A percentile compares a stretch with the other conserved stretches of the same genome.
These are phyloP conservation scores for Evernia prunastri DNA, from an alignment of 495 filamentous ascomycete genomes.

Conservation along the genomic window DNA sequence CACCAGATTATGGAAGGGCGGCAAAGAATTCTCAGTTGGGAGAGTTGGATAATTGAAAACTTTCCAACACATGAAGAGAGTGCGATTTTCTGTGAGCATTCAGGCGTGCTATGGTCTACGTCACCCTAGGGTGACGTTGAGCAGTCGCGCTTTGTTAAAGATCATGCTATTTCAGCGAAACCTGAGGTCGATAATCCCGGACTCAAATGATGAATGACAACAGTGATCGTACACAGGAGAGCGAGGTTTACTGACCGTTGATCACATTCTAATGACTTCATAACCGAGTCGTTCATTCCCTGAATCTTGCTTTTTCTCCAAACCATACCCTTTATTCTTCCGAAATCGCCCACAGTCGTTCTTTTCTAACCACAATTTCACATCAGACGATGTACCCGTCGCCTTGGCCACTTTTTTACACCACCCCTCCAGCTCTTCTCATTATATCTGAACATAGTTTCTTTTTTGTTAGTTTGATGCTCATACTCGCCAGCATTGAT, in stretches of 20 bases:
- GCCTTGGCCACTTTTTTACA: conserved; percentile 37
- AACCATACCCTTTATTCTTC: neutral
- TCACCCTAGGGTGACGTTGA: neutral
- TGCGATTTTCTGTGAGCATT: neutral
- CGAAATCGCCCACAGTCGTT: too few species aligned
- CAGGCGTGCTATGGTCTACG: too few species aligned
- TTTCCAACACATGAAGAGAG: neutral
- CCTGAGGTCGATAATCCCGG: neutral
- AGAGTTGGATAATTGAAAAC: neutral
- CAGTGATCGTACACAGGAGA: neutral
- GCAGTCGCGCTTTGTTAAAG: neutral
- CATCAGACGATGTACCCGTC: conserved; percentile 32
- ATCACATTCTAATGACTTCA: conserved; percentile 8
- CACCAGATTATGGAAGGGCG: neutral
- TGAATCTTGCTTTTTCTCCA: neutral
- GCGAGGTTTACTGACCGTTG: neutral
- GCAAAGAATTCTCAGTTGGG: neutral
- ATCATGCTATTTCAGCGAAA: neutral
- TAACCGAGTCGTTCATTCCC: conserved; percentile 4
- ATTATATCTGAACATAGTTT: conserved; percentile 30
- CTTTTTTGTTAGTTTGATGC: neutral
- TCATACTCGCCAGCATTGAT: conserved; percentile 8
- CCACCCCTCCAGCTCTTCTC: conserved; percentile 33
- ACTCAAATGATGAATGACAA: neutral
- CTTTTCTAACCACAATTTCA: conserved; percentile 22